Evolutionary conservation across 805 yeast species (phyloP).

Genomic region (Ogataea pignaliae): DNA sequence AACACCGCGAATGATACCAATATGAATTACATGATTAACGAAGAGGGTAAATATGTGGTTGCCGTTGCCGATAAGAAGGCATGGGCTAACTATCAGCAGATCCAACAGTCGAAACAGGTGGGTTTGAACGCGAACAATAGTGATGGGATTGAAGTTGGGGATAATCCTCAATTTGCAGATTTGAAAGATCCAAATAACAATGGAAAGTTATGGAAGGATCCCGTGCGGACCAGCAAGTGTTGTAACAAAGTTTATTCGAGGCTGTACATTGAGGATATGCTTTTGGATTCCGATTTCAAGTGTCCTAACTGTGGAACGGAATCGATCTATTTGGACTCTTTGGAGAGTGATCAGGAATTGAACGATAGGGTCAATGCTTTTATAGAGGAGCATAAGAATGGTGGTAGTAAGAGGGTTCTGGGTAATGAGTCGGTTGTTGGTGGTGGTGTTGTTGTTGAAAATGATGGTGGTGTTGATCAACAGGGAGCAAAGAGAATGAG

Average conservation of each 20-base stretch:
- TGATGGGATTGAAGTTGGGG: constrained; percentile 19
- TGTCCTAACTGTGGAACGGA: constrained; percentile 83
- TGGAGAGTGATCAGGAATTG: constrained; percentile 58
- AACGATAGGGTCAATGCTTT: constrained; percentile 50
- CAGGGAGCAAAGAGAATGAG: constrained; percentile 15
- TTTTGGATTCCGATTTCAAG: constrained; percentile 79
- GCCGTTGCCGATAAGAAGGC: constrained; percentile 93
- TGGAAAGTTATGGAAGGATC: constrained; percentile 58
- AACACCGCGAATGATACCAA: constrained; percentile 47
- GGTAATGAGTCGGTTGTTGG: no score
- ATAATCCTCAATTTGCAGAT: constrained; percentile 51
- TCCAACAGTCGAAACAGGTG: constrained; percentile 37
- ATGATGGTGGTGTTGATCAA: constrained; percentile 8
- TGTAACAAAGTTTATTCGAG: constrained; percentile 50
- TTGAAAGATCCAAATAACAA: constrained; percentile 60
- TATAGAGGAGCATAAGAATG: constrained; percentile 31
- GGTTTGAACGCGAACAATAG: constrained; percentile 1
- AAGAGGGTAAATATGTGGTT: constrained; percentile 91
- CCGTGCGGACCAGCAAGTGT: constrained; percentile 75
- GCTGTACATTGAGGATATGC: constrained; percentile 55
- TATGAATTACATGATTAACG: constrained; percentile 75
- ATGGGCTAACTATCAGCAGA: constrained; percentile 83
- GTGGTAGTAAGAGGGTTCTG: constrained; percentile 2
- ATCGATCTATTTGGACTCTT: constrained; percentile 72
- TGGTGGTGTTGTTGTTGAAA: constrained; percentile 9